Base-by-base conservation (phyloP, 495 filamentous ascomycete genomes). In the Viridothelium virens region DNA sequence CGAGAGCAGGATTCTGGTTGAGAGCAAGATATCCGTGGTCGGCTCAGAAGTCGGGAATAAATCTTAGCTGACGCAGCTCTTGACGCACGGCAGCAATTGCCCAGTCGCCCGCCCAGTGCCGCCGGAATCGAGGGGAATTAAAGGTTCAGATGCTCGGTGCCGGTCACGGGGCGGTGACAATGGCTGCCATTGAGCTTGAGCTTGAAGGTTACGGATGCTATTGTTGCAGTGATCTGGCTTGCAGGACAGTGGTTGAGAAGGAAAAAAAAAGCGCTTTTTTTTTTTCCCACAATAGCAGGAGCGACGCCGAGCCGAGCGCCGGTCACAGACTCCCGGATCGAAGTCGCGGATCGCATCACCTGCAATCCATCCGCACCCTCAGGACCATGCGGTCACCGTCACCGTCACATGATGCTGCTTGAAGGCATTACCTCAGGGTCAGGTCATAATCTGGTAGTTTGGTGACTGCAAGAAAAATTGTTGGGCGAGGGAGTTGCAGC, bases 71-170 rank as follows among this genome's bases (percentile, higher is more conserved):
- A 53, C 48, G 48, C 48, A 53, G 48, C 48, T 53, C 48, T 46
- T 53, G 48, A 53, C 48, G 48, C 48, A 53, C 48, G 48, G 48
- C 48, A 53, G 48, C 48, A n/a, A 53, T 53, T 53, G 11, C 48
- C 48, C 48, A 53, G 48, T 53, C 48, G n/a, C 48, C 48, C 10
- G 48, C 48, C 48, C 41, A 44, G 41, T 14, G 41, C 14, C 41
- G 41, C 41, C 6, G 41, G 41, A 44, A 44, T 44, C 7, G 41
- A 7, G 14, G 41, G 7, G 41, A 14, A 44, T 44, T 0, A 44
- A 44, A 14, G 41, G 7, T 7, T 44, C 6, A 44, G 41, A 14
- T 44, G 6, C 41, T 7, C 6, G 41, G 41, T 44, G 41, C 41
- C 0, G 41, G 7, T 44, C 41, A 44, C 7, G 41, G 14, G 14